These are phyloP conservation scores for Schizothecium vesticola DNA, from an alignment of 495 filamentous ascomycete genomes.

Conservation along the genomic window DNA sequence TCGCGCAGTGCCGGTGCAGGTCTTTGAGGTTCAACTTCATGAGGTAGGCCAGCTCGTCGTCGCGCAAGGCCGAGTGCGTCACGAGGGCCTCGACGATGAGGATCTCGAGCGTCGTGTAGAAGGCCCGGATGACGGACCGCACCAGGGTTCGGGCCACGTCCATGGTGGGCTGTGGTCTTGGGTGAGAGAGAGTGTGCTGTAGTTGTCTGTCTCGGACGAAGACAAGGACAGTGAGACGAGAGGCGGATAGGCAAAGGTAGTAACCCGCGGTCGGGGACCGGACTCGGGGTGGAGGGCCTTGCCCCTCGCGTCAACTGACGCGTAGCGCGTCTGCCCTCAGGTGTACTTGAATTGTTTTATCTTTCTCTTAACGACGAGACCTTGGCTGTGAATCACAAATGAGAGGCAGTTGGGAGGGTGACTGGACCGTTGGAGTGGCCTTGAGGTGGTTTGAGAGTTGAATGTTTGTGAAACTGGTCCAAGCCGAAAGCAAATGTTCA, in stretches of 20 bases:
- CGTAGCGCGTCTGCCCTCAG: neutral
- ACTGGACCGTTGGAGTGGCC: neutral
- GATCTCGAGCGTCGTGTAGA: slow-evolving; percentile 86
- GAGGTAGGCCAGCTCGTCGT: slow-evolving; percentile 79
- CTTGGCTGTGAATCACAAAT: neutral
- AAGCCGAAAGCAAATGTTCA: neutral
- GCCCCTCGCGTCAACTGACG: neutral
- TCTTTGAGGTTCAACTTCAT: slow-evolving; percentile 85
- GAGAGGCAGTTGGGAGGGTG: neutral
- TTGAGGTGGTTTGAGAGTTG: neutral
- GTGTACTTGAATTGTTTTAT: neutral
- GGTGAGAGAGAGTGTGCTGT: neutral
- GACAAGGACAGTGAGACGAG: neutral
- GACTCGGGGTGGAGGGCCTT: neutral
- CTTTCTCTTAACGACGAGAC: neutral
- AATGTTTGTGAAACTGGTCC: neutral
- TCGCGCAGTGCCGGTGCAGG: slow-evolving; percentile 78
- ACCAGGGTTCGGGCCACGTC: slow-evolving; percentile 84
- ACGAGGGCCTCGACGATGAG: slow-evolving; percentile 89
- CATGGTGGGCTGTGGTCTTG: slow-evolving; percentile 45
- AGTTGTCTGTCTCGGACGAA: neutral
- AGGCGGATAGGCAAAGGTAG: neutral
- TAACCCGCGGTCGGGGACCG: neutral
- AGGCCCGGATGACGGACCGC: slow-evolving; percentile 81
- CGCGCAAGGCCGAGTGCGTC: slow-evolving; percentile 80